These are phyloP conservation scores for Cryptosporidium ryanae DNA, from an alignment of 169 alveolate species.

Conservation along the genomic window DNA sequence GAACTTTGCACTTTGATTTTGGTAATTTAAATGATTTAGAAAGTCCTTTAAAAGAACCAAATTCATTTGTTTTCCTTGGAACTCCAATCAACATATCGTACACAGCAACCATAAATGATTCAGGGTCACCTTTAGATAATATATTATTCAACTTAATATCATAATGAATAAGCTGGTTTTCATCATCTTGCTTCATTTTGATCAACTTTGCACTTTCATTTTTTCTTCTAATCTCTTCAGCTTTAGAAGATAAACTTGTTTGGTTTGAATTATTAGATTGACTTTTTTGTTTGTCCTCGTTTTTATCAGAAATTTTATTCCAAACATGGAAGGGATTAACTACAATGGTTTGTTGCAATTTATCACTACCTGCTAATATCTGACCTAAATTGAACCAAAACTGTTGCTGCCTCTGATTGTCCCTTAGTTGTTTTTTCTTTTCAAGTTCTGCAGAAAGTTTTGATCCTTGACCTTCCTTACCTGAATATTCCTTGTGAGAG, in stretches of 20 bases:
- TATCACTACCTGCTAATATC: slow-evolving; percentile 62
- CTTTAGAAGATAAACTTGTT: slow-evolving; percentile 25
- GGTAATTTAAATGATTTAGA: slow-evolving; percentile 48
- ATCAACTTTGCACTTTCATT: slow-evolving; percentile 47
- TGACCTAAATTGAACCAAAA: slow-evolving; percentile 70
- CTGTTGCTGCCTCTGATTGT: slow-evolving; percentile 65
- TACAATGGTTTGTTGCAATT: slow-evolving; percentile 59
- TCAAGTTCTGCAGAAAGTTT: slow-evolving; percentile 53
- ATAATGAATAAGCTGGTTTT: slow-evolving; percentile 28
- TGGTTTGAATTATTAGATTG: background rate
- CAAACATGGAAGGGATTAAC: slow-evolving; percentile 72
- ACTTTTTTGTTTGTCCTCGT: slow-evolving; percentile 11
- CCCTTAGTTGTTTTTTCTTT: slow-evolving; percentile 46
- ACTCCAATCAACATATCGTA: slow-evolving; percentile 68
- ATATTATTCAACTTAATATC: slow-evolving; percentile 32
- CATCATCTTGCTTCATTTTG: slow-evolving; percentile 73
- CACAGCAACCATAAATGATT: slow-evolving; percentile 61
- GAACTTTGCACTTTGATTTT: slow-evolving; percentile 49
- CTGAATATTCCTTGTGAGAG: slow-evolving; percentile 20
- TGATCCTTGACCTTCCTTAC: slow-evolving; percentile 19
- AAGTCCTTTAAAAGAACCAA: slow-evolving; percentile 40
- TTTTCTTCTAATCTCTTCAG: slow-evolving; percentile 66
- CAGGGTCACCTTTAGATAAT: slow-evolving; percentile 68
- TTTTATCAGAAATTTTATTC: slow-evolving; percentile 41
- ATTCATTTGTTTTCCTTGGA: slow-evolving; percentile 70